Evolutionary conservation across 768 basidiomycete genomes (phyloP).

Genomic region (Leccinum subgranulosum): DNA sequence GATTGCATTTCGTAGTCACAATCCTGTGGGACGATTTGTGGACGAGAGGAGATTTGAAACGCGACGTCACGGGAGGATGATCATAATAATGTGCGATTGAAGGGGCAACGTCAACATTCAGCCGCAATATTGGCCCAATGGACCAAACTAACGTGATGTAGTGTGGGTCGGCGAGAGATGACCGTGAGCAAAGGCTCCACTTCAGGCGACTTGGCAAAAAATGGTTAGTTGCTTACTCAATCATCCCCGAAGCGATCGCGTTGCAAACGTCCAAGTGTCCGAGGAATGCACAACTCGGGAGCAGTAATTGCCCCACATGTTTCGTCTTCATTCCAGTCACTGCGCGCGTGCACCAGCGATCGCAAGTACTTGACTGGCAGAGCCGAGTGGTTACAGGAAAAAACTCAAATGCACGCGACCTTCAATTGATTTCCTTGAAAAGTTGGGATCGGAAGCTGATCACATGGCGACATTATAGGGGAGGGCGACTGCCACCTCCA

Average conservation of each 20-base stretch:
- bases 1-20: background rate
- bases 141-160: background rate
- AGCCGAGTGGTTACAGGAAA: background rate
- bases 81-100: background rate
- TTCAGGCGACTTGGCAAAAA: background rate
- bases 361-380: background rate
- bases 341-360: background rate
- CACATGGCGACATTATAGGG: conserved; percentile 4
- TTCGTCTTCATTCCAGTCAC: background rate
- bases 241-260: background rate
- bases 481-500: conserved; percentile 2
- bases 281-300: background rate
- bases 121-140: background rate
- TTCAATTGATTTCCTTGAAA: background rate
- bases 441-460: conserved; percentile 1
- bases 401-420: background rate
- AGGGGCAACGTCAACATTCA: background rate
- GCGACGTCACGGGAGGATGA: background rate
- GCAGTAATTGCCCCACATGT: background rate
- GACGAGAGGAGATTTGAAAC: background rate
- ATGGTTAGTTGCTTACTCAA: background rate
- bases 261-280: background rate
- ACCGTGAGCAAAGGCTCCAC: background rate
- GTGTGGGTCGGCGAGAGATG: background rate
- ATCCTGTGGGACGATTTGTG: background rate